phyloP scores from a whole-genome alignment of 1,139 yeast genomes.

The Pichia sp. region DNA sequence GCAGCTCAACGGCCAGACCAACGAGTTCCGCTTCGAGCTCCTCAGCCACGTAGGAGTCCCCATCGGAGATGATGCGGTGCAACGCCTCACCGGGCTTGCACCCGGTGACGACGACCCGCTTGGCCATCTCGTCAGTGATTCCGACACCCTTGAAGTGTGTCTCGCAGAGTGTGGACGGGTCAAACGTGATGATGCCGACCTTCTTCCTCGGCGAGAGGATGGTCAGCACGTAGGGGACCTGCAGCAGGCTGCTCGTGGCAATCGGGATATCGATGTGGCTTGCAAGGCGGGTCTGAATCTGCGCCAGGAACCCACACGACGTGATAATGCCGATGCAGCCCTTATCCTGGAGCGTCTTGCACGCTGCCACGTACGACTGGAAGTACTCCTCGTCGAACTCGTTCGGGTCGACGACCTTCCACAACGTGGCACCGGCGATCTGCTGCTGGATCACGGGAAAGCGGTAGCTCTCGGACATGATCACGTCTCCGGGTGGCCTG shows the following conservation, averaged over 20 bases:
- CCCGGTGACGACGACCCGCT: constrained; percentile 26
- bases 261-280: constrained; percentile 29
- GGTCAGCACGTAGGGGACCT: constrained; percentile 30
- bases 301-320: constrained; percentile 28
- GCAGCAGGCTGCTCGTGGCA: constrained; percentile 32
- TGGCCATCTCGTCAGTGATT: constrained; percentile 19
- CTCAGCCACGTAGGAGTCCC: constrained; percentile 26
- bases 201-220: constrained; percentile 24
- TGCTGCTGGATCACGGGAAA: constrained; percentile 20
- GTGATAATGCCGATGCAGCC: constrained; percentile 20
- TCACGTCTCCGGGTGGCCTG: constrained; percentile 20
- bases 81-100: constrained; percentile 24
- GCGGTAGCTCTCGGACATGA: constrained; percentile 8
- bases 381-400: constrained; percentile 12
- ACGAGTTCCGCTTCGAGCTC: constrained; percentile 30
- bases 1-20: constrained; percentile 19
- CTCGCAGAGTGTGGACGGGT: constrained; percentile 25
- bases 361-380: constrained; percentile 14
- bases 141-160: constrained; percentile 32
- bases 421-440: constrained; percentile 17
- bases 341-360: constrained; percentile 10
- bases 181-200: constrained; percentile 33
- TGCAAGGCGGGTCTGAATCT: constrained; percentile 29
- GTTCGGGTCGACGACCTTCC: constrained; percentile 12
- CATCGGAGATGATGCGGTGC: constrained; percentile 26